These are phyloP conservation scores for Aspergillus homomorphus DNA, from an alignment of 495 filamentous ascomycete species.

Conservation along the genomic window DNA sequence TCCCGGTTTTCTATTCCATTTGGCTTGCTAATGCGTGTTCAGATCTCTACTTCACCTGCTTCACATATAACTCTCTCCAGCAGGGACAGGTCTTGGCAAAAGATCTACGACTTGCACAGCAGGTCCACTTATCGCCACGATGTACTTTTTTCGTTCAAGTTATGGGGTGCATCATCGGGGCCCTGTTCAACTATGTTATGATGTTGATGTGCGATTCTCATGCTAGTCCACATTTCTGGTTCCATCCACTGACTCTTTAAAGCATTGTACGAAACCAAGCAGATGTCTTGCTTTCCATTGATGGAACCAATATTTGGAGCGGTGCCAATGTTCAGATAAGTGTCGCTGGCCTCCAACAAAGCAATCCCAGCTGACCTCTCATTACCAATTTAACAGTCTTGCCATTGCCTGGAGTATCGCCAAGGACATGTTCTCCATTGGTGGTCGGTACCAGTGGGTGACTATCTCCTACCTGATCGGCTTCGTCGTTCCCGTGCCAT, in stretches of 20 bases:
- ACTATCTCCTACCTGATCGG: constrained; percentile 5
- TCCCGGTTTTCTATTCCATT: background rate
- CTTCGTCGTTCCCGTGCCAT: constrained; percentile 3
- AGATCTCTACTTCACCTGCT: constrained; percentile 7
- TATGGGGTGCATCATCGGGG: background rate
- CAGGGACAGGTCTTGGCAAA: constrained; percentile 2
- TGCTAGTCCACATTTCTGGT: background rate
- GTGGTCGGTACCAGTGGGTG: constrained; percentile 2
- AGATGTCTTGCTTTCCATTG: background rate
- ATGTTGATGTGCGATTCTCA: background rate
- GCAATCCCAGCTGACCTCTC: background rate
- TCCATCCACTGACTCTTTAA: too few species aligned
- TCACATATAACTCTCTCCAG: constrained; percentile 3
- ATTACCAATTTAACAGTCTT: constrained; percentile 1
- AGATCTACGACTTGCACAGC: constrained; percentile 4
- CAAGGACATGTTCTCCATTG: constrained; percentile 6
- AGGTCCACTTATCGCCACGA: background rate
- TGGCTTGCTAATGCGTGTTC: background rate
- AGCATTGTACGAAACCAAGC: constrained; percentile 1
- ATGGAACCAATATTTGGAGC: constrained; percentile 3
- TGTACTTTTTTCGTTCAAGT: constrained; percentile 4
- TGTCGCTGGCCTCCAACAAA: background rate
- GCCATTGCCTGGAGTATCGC: constrained; percentile 4
- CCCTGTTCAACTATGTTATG: constrained; percentile 4
- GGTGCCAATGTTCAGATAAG: constrained; percentile 4